Evolutionary conservation across 257 asterid genomes (phyloP), one percentile per base, ranked within the genome.

Genomic region (Sherardia arvensis): DNA sequence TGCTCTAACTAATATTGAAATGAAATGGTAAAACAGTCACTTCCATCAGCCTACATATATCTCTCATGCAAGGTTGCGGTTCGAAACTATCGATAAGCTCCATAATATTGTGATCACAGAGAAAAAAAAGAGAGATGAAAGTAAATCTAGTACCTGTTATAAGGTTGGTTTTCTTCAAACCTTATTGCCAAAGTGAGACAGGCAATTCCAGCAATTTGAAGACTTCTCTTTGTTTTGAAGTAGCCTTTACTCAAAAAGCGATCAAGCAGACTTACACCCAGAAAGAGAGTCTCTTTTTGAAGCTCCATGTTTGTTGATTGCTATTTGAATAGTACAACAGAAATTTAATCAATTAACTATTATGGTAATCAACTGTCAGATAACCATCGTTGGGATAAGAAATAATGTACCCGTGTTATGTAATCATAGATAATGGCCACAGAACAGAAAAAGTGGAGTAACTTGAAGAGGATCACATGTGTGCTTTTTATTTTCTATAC

Each of bases 131-230:
- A 22, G 30, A 48, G 25, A 30, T 38, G 17, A 27, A 32, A 65
- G 7, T 21, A 33, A 65, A 34, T 43, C 3, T 17, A 14, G 20
- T 36, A 67, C 99, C 97, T 69, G 90, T 90, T 93, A 73, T 73
- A 65, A 14, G 96, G 95, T 76, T 93, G 99, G 66, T 84, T 93
- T 84, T 93, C 97, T 86, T 90, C 97, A n/a, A 93, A 77, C 77
- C 97, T 87, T 73, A 80, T 84, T 67, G 99, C 99, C 58, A 90
- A 75, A 58, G 91, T 81, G 77, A 93, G 94, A 80, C 99, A 93
- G 20, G 97, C 96, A 58, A 90, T 85, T 68, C 95, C 99, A 68
- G 79, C 90, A 71, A 90, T 79, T 79, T 85, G 96, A 76, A 93
- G 96, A 80, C 77, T 78, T 61, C 79, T 78, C 77, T 59, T 71